These are phyloP conservation scores for Ophiostoma piceae DNA, from an alignment of 2,329 filamentous ascomycete species.

Conservation along the genomic window DNA sequence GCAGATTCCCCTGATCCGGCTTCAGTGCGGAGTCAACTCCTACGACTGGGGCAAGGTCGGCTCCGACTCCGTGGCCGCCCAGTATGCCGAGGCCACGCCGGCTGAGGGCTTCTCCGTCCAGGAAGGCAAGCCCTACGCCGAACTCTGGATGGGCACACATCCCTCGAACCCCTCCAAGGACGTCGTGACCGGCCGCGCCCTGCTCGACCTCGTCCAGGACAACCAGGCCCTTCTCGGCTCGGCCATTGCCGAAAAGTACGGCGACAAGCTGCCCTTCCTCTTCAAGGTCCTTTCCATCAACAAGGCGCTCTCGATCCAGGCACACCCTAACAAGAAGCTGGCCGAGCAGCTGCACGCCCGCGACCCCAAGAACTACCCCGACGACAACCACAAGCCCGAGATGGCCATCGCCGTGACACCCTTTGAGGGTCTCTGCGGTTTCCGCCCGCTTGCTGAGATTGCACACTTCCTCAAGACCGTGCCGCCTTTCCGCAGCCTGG, in stretches of 20 bases:
- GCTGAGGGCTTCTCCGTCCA: conserved; percentile 69
- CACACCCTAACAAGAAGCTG: conserved; percentile 91
- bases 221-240: conserved; percentile 77
- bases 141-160: conserved; percentile 99
- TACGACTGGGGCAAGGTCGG: conserved; percentile 99
- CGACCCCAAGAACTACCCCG: conserved; percentile 91
- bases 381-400: conserved; percentile 99
- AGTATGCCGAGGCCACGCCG: conserved; percentile 80
- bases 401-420: conserved; percentile 98
- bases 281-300: conserved; percentile 97
- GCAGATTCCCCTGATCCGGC: conserved; percentile 76
- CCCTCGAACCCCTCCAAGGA: conserved; percentile 93
- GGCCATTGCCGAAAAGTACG: conserved; percentile 69
- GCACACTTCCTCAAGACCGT: conserved; percentile 67
- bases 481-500: conserved; percentile 55
- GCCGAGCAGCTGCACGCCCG: conserved; percentile 80
- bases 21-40: conserved; percentile 91
- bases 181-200: conserved; percentile 71
- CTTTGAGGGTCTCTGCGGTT: conserved; percentile 94
- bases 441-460: conserved; percentile 82
- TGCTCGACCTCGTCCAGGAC: conserved; percentile 81
- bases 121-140: conserved; percentile 77
- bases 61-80: conserved; percentile 77
- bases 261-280: conserved; percentile 81
- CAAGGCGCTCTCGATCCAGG: conserved; percentile 95